Evolutionary conservation across 257 asterid genomes (phyloP), one percentile per base, ranked within the genome.

Genomic region (Datura wrightii): DNA sequence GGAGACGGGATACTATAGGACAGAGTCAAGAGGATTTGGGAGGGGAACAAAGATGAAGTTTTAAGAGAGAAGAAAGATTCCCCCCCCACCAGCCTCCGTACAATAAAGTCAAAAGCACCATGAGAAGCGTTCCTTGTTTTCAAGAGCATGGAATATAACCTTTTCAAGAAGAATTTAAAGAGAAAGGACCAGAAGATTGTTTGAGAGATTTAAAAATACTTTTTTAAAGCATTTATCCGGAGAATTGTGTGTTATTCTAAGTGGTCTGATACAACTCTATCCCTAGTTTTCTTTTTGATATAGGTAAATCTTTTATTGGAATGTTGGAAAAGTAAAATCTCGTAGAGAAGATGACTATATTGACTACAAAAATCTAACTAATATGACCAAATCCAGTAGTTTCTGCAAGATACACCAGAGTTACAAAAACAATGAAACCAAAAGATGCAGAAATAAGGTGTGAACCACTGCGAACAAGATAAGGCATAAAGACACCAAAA

Each of bases 391-490:
- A 74, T 48, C 59, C 42, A 74, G 59, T 19, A 74, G 42, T 48
- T 74, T 74, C 59, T 48, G 42, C 19, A 46, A 10, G 80, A 74
- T 24, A 19, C 59, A 74, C 80, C 59, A 48, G 13, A 74, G 59
- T 71, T 2, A 31, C 42, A 74, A 19, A 71, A 48, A 74, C 48
- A 16, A 63, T 34, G 39, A 13, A 31, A 63, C 71, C 44, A 63
- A 63, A 63, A 63, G 41, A 63, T 63, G 44, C 71, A 63, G 71
- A 63, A 63, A 34, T 63, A 63, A 63, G 44, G 71, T 63, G 71
- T 13, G 36, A 31, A 63, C 44, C 71, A 63, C 3, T 34, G 41
- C 5, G 71, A 11, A 63, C 71, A 31, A 63, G 71, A 63, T 10
- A 34, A 63, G 44, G 41, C 71, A 13, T 13, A 63, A 65, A 65